Evolutionary conservation across 1,284 basidiomycete genomes (phyloP).

Genomic region (Vanrija sp.): DNA sequence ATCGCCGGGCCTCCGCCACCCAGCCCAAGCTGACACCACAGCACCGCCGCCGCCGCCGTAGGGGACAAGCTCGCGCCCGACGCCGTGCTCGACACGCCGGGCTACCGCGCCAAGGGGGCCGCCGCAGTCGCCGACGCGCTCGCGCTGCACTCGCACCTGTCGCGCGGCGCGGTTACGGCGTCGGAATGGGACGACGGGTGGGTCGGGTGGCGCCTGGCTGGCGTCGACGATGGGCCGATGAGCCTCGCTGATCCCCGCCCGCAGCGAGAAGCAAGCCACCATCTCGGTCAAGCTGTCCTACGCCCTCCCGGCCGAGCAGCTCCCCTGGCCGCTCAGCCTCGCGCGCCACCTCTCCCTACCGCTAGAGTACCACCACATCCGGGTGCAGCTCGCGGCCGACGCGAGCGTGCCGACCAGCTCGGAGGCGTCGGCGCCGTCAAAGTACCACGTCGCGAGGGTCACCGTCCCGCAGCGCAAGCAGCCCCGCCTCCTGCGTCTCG

Average conservation of each 20-base stretch:
- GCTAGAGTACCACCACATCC: conserved; percentile 15
- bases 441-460: conserved; percentile 35
- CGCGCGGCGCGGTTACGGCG: conserved; percentile 20
- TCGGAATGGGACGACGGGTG: conserved; percentile 34
- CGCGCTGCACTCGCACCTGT: conserved; percentile 17
- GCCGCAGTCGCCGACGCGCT: conserved; percentile 32
- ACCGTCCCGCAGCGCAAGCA: conserved; percentile 10
- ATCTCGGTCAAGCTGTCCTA: conserved; percentile 24
- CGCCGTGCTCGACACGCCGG: conserved; percentile 20
- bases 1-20: background rate
- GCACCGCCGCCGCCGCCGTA: conserved; percentile 19
- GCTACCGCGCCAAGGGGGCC: conserved; percentile 22
- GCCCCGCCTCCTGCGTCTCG: conserved; percentile 2
- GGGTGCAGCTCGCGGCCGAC: conserved; percentile 25
- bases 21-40: background rate
- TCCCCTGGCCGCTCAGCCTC: conserved; percentile 9
- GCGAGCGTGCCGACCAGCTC: conserved; percentile 16
- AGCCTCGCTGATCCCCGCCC: background rate
- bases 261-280: conserved; percentile 23
- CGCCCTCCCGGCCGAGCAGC: conserved; percentile 16
- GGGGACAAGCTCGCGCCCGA: conserved; percentile 35
- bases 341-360: conserved; percentile 5
- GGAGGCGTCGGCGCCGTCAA: conserved; percentile 13
- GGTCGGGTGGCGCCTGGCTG: conserved; percentile 1
- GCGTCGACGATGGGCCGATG: background rate